These are phyloP conservation scores for Urostyla sp. DNA, from an alignment of 73 alveolate genomes.

Conservation along the genomic window DNA sequence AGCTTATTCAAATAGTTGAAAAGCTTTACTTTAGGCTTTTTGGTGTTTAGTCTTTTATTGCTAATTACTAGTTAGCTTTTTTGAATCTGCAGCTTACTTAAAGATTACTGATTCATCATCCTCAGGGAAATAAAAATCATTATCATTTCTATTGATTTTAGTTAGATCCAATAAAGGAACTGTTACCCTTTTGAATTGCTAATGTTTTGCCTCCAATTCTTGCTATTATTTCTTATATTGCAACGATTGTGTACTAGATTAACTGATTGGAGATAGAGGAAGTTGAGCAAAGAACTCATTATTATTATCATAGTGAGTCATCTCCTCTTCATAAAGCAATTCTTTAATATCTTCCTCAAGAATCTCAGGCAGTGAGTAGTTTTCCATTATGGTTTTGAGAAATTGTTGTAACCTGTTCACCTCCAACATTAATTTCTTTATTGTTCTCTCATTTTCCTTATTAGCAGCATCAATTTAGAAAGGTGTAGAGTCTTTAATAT, in stretches of 20 bases:
- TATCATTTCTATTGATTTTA: neutral
- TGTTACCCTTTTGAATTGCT: neutral
- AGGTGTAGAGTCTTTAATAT: slow-evolving; percentile 4
- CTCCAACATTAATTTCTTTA: slow-evolving; percentile 43
- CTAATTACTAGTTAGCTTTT: neutral
- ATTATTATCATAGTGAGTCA: slow-evolving; percentile 50
- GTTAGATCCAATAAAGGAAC: slow-evolving; percentile 39
- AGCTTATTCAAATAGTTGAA: slow-evolving; percentile 36
- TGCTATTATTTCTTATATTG: neutral
- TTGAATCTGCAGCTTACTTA: neutral
- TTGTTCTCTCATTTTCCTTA: slow-evolving; percentile 49
- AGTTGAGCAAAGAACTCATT: slow-evolving; percentile 52
- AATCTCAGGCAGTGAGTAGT: slow-evolving; percentile 47
- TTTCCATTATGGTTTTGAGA: slow-evolving; percentile 18
- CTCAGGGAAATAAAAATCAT: neutral
- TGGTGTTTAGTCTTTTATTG: neutral
- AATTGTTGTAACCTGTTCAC: slow-evolving; percentile 9
- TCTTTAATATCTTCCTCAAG: slow-evolving; percentile 43
- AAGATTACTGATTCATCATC: neutral
- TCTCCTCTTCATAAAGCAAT: slow-evolving; percentile 35
- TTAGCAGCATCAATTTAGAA: slow-evolving; percentile 30
- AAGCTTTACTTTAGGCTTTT: slow-evolving; percentile 1
- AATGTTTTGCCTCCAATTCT: neutral
- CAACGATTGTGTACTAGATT: slow-evolving; percentile 25
- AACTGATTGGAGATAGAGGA: slow-evolving; percentile 49